These are phyloP conservation scores for Pyrenopolyporus hunteri DNA, from an alignment of 495 filamentous ascomycete species.

Conservation along the genomic window DNA sequence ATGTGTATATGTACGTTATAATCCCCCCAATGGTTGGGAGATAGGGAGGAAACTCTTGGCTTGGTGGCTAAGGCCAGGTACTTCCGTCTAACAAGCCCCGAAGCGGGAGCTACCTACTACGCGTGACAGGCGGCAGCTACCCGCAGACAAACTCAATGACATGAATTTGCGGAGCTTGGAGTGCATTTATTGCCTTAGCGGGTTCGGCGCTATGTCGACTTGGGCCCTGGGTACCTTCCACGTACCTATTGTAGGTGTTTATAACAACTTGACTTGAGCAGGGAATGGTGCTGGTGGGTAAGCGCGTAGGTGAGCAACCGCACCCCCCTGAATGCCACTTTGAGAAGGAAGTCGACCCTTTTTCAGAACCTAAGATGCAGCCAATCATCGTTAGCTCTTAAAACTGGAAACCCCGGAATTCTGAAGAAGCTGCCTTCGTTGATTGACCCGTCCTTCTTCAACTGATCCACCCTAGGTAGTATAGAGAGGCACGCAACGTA, in stretches of 20 bases:
- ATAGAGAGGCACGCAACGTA: too few species aligned
- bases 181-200: background rate
- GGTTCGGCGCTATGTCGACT: background rate
- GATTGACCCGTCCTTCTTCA: too few species aligned
- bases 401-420: too few species aligned
- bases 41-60: slow-evolving; percentile 4
- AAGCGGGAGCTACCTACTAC: background rate
- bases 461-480: too few species aligned
- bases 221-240: too few species aligned
- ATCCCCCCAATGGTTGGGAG: background rate
- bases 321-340: slow-evolving; percentile 21
- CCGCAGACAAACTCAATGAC: background rate
- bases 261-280: too few species aligned
- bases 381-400: too few species aligned
- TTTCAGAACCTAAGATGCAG: background rate
- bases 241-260: too few species aligned
- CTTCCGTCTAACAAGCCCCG: background rate
- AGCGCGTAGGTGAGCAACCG: background rate
- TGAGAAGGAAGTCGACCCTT: slow-evolving; percentile 2
- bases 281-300: too few species aligned
- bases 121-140: slow-evolving; percentile 16
- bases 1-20: background rate
- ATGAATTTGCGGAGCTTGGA: background rate
- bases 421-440: background rate
- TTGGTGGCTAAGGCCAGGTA: slow-evolving; percentile 13